Percentiles rank a stretch among this genome's conserved stretches.
These are phyloP conservation scores for Capsicum chinense DNA, from an alignment of 257 asterid genomes.

Conservation along the genomic window DNA sequence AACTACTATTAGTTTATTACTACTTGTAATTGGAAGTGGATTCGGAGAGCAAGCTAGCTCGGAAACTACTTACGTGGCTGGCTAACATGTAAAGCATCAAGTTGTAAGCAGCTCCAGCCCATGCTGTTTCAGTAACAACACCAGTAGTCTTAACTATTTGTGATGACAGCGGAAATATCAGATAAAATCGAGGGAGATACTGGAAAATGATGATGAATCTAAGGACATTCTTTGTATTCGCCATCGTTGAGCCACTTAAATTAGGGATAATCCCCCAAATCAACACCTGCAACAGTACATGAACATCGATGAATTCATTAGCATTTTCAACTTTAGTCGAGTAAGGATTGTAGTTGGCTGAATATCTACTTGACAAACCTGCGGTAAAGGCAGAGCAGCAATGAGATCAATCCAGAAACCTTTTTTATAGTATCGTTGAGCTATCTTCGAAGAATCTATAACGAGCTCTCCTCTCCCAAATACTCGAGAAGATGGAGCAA, in stretches of 20 bases:
- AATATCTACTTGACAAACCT: slow-evolving; percentile 53
- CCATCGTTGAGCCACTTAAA: slow-evolving; percentile 75
- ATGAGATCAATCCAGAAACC: slow-evolving; percentile 72
- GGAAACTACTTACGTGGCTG: slow-evolving; percentile 76
- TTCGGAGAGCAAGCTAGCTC: neutral
- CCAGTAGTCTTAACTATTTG: slow-evolving; percentile 94
- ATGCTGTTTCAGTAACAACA: slow-evolving; percentile 92
- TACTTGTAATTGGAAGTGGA: neutral
- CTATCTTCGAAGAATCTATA: slow-evolving; percentile 72
- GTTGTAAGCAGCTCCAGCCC: slow-evolving; percentile 99
- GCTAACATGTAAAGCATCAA: slow-evolving; percentile 97
- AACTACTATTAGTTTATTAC: neutral
- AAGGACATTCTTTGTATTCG: slow-evolving; percentile 84
- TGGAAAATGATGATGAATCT: slow-evolving; percentile 82
- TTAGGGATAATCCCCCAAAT: slow-evolving; percentile 78
- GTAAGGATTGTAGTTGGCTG: neutral
- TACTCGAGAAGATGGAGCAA: slow-evolving; percentile 98
- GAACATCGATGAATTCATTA: neutral
- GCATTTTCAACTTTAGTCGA: neutral
- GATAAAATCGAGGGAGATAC: slow-evolving; percentile 78
- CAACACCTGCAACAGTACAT: slow-evolving; percentile 51
- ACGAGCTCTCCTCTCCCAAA: slow-evolving; percentile 99
- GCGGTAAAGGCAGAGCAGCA: slow-evolving; percentile 96
- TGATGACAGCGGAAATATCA: slow-evolving; percentile 81
- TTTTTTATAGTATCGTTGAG: slow-evolving; percentile 55